Percentiles rank a stretch among this genome's conserved stretches.
These are phyloP conservation scores for Myxozyma neglecta DNA, from an alignment of 805 yeast genomes.

Conservation along the genomic window DNA sequence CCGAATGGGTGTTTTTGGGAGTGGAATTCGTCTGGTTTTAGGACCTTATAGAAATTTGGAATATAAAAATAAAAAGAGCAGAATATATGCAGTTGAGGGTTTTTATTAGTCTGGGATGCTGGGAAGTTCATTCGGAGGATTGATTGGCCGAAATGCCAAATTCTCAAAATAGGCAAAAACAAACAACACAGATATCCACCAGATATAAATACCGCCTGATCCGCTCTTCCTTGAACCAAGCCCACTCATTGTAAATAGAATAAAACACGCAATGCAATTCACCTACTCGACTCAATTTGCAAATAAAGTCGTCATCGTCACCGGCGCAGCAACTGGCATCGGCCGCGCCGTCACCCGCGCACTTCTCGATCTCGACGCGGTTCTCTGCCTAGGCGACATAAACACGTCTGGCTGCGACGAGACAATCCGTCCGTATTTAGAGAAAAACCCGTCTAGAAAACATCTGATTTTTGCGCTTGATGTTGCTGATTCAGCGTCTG, in stretches of 20 bases:
- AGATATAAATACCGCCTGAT: neutral
- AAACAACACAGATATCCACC: neutral
- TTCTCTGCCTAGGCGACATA: constrained; percentile 1
- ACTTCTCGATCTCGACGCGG: neutral
- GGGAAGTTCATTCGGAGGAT: no score
- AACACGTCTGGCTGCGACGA: constrained; percentile 7
- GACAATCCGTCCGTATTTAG: neutral
- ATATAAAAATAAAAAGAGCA: no score
- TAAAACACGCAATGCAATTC: neutral
- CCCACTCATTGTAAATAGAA: neutral
- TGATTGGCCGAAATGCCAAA: neutral
- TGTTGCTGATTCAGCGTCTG: constrained; percentile 26
- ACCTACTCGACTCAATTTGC: neutral
- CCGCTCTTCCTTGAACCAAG: neutral
- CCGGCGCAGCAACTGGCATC: constrained; percentile 6
- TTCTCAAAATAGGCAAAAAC: neutral
- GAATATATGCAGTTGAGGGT: no score
- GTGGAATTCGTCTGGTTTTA: no score
- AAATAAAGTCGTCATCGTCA: constrained; percentile 1
- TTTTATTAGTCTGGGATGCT: no score
- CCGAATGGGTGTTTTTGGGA: no score
- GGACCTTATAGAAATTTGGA: no score
- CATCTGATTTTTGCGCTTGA: constrained; percentile 35
- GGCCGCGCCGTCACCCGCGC: constrained; percentile 2
- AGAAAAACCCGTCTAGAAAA: neutral